Conservation (phyloP, 495 filamentous ascomycete species). For the Talaromyces stipitatus region DNA sequence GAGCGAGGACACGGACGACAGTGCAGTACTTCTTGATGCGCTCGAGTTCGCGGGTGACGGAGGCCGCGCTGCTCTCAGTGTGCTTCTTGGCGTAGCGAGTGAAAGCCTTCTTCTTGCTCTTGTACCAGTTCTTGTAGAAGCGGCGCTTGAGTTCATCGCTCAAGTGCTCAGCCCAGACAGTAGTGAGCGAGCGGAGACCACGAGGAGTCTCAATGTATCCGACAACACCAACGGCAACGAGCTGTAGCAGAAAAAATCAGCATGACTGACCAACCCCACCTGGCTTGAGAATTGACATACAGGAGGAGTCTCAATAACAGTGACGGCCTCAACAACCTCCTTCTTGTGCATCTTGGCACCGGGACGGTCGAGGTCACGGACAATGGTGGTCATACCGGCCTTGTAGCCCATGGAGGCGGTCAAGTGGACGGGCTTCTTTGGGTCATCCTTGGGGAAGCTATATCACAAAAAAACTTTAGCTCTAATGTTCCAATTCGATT, state of each 20-base stretch:
- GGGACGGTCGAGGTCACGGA: constrained; percentile 98
- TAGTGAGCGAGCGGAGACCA: constrained; percentile 97
- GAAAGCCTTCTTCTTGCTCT: constrained; percentile 99
- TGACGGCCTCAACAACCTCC: constrained; percentile 98
- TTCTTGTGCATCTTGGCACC: constrained; percentile 99
- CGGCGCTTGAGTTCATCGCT: constrained; percentile 97
- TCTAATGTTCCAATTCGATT: constrained; percentile 12
- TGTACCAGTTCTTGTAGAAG: constrained; percentile 99
- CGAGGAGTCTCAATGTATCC: constrained; percentile 99
- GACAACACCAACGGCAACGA: constrained; percentile 98
- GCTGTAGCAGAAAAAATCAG: constrained; percentile 56
- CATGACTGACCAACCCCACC: neutral
- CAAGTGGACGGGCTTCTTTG: constrained; percentile 98
- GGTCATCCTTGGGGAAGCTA: constrained; percentile 99
- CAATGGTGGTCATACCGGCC: constrained; percentile 99
- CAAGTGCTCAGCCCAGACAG: constrained; percentile 98
- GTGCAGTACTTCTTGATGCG: constrained; percentile 99
- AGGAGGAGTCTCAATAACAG: constrained; percentile 98
- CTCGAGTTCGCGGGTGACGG: constrained; percentile 93
- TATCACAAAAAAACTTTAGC: constrained; percentile 31
- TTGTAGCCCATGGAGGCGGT: constrained; percentile 99
- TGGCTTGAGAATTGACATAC: constrained; percentile 49
- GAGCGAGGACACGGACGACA: constrained; percentile 97
- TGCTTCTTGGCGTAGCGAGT: constrained; percentile 99
- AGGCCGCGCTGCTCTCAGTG: constrained; percentile 80